Conservation (phyloP, 331 rosid genomes). For the Ulmus americana region DNA sequence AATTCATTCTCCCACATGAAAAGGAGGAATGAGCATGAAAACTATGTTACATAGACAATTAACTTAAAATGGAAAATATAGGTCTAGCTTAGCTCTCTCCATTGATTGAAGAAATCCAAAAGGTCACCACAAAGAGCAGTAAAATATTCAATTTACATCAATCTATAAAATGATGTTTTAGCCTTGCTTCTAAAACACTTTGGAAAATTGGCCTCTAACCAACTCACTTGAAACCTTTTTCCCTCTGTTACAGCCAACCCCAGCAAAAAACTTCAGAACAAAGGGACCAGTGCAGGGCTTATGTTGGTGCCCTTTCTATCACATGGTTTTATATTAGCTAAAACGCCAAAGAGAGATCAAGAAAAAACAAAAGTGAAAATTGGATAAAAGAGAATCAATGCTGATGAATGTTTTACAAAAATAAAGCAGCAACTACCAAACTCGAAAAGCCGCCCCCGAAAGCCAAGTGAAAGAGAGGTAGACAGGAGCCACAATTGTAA, state of each 20-base stretch:
- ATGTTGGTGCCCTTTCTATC: conserved; percentile 37
- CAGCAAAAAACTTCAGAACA: conserved; percentile 16
- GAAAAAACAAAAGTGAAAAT: conserved; percentile 17
- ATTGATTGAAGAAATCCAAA: no score
- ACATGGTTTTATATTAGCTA: conserved; percentile 17
- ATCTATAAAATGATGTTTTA: conserved; percentile 17
- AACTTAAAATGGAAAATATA: no score
- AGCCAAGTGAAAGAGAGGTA: conserved; percentile 29
- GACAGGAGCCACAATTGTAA: conserved; percentile 27
- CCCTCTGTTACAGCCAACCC: conserved; percentile 30
- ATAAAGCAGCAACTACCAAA: conserved; percentile 25
- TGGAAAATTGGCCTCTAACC: conserved; percentile 26
- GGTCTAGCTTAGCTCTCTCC: no score
- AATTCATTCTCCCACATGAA: no score
- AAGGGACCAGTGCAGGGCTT: conserved; percentile 37
- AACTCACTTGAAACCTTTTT: conserved; percentile 24
- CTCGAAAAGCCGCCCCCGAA: conserved; percentile 25
- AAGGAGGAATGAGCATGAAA: no score
- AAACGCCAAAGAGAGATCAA: conserved; percentile 11
- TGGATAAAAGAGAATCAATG: conserved; percentile 32
- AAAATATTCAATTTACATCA: conserved; percentile 39
- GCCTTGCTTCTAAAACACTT: conserved; percentile 22
- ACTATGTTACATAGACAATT: no score
- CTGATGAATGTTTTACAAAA: conserved; percentile 46
- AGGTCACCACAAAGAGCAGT: background rate